A percentile compares a stretch with the other conserved stretches of the same genome.
These are phyloP conservation scores for Scytalidium sp. DNA, from an alignment of 2,329 filamentous ascomycete species.

Conservation along the genomic window DNA sequence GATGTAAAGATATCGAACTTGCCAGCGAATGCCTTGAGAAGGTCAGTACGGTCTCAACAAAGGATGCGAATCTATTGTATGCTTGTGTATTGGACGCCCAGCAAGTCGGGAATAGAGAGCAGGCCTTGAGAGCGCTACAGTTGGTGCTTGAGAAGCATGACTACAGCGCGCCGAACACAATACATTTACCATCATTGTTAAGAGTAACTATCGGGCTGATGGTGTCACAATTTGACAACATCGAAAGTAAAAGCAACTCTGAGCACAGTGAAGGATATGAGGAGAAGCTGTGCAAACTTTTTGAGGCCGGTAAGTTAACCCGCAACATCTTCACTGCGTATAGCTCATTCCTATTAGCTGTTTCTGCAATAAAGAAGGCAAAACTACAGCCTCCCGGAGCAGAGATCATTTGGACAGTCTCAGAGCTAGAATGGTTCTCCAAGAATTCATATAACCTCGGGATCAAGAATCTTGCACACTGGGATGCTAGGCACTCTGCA, in stretches of 20 bases:
- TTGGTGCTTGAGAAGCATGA: constrained; percentile 56
- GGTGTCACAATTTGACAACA: constrained; percentile 36
- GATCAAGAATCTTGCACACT: constrained; percentile 55
- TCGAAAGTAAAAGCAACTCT: background rate
- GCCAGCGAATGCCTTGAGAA: constrained; percentile 62
- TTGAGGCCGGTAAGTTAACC: constrained; percentile 42
- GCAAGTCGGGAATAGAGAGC: constrained; percentile 55
- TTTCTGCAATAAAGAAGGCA: constrained; percentile 36
- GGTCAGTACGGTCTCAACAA: constrained; percentile 50
- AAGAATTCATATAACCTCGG: constrained; percentile 79
- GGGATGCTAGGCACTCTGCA: constrained; percentile 51
- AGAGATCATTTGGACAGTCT: constrained; percentile 46
- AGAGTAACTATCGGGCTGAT: constrained; percentile 56
- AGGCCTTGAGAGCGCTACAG: constrained; percentile 57
- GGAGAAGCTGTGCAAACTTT: constrained; percentile 52
- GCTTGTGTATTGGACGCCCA: constrained; percentile 80
- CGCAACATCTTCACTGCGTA: background rate
- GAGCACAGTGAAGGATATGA: constrained; percentile 13
- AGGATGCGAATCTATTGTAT: constrained; percentile 65
- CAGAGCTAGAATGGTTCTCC: constrained; percentile 81
- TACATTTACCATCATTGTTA: constrained; percentile 63
- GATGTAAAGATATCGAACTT: constrained; percentile 51
- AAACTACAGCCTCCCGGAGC: constrained; percentile 10
- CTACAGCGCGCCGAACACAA: constrained; percentile 39
- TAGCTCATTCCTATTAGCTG: constrained; percentile 13